These are phyloP conservation scores for Dryas drummondii DNA, from an alignment of 306 rosid genomes.

Conservation along the genomic window DNA sequence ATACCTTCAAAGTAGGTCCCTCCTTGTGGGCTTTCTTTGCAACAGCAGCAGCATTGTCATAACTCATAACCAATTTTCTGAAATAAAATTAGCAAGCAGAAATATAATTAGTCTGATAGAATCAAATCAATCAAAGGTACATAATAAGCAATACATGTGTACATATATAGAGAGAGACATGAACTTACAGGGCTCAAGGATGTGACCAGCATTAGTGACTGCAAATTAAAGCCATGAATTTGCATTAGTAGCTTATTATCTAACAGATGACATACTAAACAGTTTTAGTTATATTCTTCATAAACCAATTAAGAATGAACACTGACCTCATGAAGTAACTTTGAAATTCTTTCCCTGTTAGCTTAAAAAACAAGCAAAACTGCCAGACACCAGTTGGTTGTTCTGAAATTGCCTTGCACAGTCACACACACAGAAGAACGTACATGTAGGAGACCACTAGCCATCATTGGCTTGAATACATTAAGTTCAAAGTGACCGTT, in stretches of 20 bases:
- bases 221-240: conserved; percentile 35
- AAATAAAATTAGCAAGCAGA: conserved; percentile 12
- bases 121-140: neutral
- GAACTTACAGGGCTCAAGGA: conserved; percentile 87
- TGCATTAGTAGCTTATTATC: conserved; percentile 8
- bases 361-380: conserved; percentile 34
- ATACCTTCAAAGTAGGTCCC: conserved; percentile 87
- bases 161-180: conserved; percentile 2
- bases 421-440: conserved; percentile 25
- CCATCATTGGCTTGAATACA: conserved; percentile 95
- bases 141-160: neutral
- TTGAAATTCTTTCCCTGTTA: conserved; percentile 85
- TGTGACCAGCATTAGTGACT: conserved; percentile 97
- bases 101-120: conserved; percentile 15
- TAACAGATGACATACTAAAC: conserved; percentile 12
- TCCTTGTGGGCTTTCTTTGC: conserved; percentile 99
- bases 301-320: neutral
- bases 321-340: conserved; percentile 86
- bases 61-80: conserved; percentile 99
- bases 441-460: conserved; percentile 77
- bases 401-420: neutral
- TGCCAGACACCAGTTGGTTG: too few relatives aligned
- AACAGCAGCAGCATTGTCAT: conserved; percentile 96
- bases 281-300: conserved; percentile 4
- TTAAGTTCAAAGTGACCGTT: conserved; percentile 99